Evolutionary conservation across 164 flowering plant species (phyloP).

Genomic region (Nymphaea colorata): DNA sequence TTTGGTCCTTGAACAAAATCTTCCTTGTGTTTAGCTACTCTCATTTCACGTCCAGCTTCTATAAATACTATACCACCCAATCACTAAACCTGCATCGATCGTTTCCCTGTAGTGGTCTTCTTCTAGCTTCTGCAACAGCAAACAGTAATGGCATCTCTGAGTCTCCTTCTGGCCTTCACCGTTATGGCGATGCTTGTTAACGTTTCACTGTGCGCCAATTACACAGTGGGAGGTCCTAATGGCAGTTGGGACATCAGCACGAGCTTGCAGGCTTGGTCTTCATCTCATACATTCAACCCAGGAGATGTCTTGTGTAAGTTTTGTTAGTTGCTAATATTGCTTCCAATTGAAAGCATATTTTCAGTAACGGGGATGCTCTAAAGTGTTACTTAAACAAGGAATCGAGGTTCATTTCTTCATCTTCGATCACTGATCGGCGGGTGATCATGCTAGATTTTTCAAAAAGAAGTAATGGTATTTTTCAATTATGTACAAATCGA

Average conservation of each 20-base stretch:
- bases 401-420: neutral
- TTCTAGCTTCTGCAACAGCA: neutral
- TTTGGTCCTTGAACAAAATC: too few species aligned
- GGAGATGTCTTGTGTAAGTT: conserved; percentile 53
- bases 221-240: conserved; percentile 38
- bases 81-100: too few species aligned
- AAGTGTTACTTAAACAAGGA: neutral
- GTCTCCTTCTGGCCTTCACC: conserved; percentile 16
- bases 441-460: neutral
- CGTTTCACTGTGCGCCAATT: conserved; percentile 24
- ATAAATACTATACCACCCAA: too few species aligned
- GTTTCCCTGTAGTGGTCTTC: too few species aligned
- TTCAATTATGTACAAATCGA: neutral
- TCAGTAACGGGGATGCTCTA: neutral
- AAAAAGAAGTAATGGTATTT: neutral
- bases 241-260: conserved; percentile 48
- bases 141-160: conserved; percentile 9
- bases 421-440: neutral
- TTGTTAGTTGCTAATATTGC: neutral
- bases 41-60: too few species aligned
- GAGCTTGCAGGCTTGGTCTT: conserved; percentile 36
- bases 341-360: neutral
- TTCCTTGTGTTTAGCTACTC: too few species aligned
- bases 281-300: conserved; percentile 20
- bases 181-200: conserved; percentile 22